Percentiles rank a stretch among this genome's conserved stretches.
Evolutionary conservation across 192 early-diverging fungal species (phyloP).

Genomic region (Coemansia biformis): DNA sequence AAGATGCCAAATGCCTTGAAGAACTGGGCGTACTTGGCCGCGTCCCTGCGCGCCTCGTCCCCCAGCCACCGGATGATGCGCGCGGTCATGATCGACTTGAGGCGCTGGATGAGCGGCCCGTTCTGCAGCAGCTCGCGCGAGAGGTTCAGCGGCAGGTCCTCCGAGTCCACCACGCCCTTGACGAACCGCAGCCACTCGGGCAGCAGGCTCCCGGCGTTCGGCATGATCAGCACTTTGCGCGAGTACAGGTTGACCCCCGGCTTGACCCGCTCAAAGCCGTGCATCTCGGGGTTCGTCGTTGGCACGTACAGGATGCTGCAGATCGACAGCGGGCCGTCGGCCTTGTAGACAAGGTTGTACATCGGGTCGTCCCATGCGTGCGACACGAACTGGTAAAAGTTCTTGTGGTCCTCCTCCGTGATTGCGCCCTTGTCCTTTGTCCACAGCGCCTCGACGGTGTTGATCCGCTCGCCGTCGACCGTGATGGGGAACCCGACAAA

Average conservation of each 20-base stretch:
- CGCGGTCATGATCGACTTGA: conserved; percentile 82
- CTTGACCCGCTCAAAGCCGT: conserved; percentile 55
- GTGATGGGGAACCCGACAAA: conserved; percentile 98
- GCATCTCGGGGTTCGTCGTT: conserved; percentile 49
- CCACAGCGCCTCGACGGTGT: conserved; percentile 94
- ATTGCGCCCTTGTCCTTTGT: conserved; percentile 74
- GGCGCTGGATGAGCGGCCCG: conserved; percentile 68
- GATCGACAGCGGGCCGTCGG: conserved; percentile 92
- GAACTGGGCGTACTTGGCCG: conserved; percentile 65
- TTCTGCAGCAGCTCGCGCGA: conserved; percentile 97
- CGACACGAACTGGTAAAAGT: conserved; percentile 81
- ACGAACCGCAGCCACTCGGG: conserved; percentile 89
- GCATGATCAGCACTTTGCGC: conserved; percentile 93
- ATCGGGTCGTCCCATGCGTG: conserved; percentile 71
- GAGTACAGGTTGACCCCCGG: conserved; percentile 90
- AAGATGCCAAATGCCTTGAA: conserved; percentile 67
- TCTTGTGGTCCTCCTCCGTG: conserved; percentile 74
- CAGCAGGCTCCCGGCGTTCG: conserved; percentile 79
- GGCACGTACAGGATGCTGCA: conserved; percentile 84
- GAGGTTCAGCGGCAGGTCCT: conserved; percentile 96
- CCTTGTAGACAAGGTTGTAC: conserved; percentile 83
- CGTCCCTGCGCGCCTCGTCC: conserved; percentile 58
- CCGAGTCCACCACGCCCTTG: conserved; percentile 90
- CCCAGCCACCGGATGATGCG: conserved; percentile 86
- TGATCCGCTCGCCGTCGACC: conserved; percentile 76